Conservation (phyloP, 2,329 filamentous ascomycete species). For the Lachnellula cervina region DNA sequence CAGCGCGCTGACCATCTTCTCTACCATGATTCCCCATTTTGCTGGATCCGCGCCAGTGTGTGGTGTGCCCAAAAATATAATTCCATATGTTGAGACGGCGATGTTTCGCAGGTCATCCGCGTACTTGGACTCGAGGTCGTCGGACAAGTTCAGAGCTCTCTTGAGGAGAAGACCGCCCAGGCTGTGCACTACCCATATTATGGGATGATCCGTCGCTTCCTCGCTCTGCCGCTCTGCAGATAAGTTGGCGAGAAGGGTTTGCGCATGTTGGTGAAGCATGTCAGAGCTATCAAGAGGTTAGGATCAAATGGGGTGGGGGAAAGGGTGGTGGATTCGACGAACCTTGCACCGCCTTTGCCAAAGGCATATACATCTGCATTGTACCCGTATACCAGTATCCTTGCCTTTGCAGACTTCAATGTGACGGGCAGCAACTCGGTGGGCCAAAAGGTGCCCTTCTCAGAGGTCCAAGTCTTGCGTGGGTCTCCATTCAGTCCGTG, state of each 20-base stretch:
- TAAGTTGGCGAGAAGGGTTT: constrained; percentile 60
- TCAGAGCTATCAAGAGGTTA: constrained; percentile 49
- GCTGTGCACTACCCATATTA: constrained; percentile 73
- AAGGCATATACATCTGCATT: constrained; percentile 59
- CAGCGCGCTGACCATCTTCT: constrained; percentile 62
- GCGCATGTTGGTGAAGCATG: constrained; percentile 66
- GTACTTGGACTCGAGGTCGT: constrained; percentile 53
- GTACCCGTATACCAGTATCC: constrained; percentile 69
- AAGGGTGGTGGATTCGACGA: neutral
- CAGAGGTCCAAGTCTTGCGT: constrained; percentile 55
- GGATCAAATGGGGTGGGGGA: neutral
- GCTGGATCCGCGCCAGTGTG: constrained; percentile 66
- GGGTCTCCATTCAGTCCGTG: constrained; percentile 67
- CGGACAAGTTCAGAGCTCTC: constrained; percentile 62
- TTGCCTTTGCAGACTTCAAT: constrained; percentile 52
- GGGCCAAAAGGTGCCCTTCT: constrained; percentile 61
- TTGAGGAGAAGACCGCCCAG: constrained; percentile 71
- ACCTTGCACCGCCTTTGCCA: constrained; percentile 39
- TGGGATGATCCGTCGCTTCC: constrained; percentile 55
- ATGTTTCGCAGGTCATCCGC: constrained; percentile 63
- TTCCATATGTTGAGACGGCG: constrained; percentile 69
- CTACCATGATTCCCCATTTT: constrained; percentile 61
- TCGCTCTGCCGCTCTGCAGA: constrained; percentile 58
- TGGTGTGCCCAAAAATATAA: constrained; percentile 73
- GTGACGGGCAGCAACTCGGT: constrained; percentile 59